Conservation (phyloP, 441 rosid genomes). For the Biscutella laevigata region DNA sequence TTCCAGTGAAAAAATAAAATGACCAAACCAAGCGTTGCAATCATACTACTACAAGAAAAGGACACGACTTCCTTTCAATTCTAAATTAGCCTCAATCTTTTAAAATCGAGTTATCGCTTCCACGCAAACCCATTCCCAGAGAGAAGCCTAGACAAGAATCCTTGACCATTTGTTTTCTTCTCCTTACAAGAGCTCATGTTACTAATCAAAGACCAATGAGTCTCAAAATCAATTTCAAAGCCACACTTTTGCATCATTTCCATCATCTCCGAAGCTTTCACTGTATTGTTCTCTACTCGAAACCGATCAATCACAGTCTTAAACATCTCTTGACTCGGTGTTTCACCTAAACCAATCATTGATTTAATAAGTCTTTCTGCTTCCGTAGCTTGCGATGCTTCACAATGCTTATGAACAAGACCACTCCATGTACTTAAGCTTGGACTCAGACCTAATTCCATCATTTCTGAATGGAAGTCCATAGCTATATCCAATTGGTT, state of each 20-base stretch:
- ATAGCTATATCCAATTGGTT: slow-evolving; percentile 39
- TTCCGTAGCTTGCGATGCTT: slow-evolving; percentile 37
- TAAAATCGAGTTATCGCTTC: neutral
- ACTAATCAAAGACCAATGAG: slow-evolving; percentile 75
- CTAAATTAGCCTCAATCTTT: neutral
- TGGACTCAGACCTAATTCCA: slow-evolving; percentile 45
- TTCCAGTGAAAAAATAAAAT: no score
- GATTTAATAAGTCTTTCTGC: slow-evolving; percentile 45
- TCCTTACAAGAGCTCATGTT: slow-evolving; percentile 39
- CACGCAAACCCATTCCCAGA: slow-evolving; percentile 50
- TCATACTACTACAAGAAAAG: neutral
- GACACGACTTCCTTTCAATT: neutral
- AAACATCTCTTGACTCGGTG: slow-evolving; percentile 52
- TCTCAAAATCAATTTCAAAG: slow-evolving; percentile 55
- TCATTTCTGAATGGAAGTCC: slow-evolving; percentile 63
- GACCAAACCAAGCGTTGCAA: no score
- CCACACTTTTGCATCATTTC: slow-evolving; percentile 58
- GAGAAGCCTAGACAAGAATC: slow-evolving; percentile 70
- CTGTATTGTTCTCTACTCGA: slow-evolving; percentile 40
- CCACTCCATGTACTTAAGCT: slow-evolving; percentile 40
- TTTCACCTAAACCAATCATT: slow-evolving; percentile 40
- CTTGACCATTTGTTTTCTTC: slow-evolving; percentile 26
- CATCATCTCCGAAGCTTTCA: slow-evolving; percentile 55
- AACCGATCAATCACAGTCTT: slow-evolving; percentile 38
- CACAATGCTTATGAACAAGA: slow-evolving; percentile 36